Conservation (phyloP, 2,329 filamentous ascomycete genomes). For the Nigrograna mackinnonii region DNA sequence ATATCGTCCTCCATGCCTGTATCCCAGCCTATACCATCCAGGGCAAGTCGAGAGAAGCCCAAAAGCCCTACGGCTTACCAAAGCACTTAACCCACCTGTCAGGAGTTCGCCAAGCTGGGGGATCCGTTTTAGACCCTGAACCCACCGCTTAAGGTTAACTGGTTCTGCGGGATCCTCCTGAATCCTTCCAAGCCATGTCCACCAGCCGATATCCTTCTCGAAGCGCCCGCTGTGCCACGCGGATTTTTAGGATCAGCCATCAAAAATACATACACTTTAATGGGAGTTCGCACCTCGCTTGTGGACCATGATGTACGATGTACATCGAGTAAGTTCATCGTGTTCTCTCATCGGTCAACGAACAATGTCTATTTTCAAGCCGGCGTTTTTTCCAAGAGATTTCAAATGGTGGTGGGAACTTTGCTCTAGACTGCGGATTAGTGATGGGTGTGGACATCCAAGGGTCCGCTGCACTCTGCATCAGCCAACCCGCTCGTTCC, state of each 20-base stretch:
- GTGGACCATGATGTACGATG: too few species aligned
- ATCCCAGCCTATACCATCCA: too few species aligned
- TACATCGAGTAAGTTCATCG: too few species aligned
- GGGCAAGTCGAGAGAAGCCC: slow-evolving; percentile 12
- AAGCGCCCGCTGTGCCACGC: slow-evolving; percentile 16
- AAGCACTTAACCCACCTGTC: slow-evolving; percentile 6
- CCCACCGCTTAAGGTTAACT: slow-evolving; percentile 13
- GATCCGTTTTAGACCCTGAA: slow-evolving; percentile 5
- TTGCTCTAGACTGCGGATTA: too few species aligned
- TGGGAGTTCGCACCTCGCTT: slow-evolving; percentile 5
- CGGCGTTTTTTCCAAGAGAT: too few species aligned
- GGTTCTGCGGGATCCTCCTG: slow-evolving; percentile 10
- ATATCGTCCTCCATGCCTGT: too few species aligned
- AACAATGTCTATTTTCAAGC: neutral
- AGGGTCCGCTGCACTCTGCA: too few species aligned
- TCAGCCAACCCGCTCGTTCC: too few species aligned
- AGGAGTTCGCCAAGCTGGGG: slow-evolving; percentile 16
- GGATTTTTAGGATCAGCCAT: neutral
- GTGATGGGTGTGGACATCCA: too few species aligned
- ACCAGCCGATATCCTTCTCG: slow-evolving; percentile 12
- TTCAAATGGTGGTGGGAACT: too few species aligned
- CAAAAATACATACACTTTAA: slow-evolving; percentile 4
- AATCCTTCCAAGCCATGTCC: slow-evolving; percentile 12
- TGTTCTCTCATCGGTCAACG: neutral
- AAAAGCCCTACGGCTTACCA: slow-evolving; percentile 18